phyloP scores from a whole-genome alignment of 179 eudicot genomes.

The Pouteria campechiana region DNA sequence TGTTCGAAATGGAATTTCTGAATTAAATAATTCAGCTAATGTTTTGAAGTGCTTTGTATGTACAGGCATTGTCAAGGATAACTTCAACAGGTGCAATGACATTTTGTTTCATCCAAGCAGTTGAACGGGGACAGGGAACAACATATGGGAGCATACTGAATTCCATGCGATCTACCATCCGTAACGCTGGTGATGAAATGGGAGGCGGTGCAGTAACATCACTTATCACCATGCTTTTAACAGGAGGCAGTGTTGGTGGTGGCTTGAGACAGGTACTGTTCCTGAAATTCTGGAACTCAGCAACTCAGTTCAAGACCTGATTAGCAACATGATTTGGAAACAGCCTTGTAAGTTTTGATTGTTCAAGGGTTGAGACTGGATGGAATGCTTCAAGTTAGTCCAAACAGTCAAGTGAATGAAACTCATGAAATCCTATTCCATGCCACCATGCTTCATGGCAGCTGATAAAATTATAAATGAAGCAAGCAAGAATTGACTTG shows the following conservation, averaged over 20 bases:
- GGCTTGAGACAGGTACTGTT: constrained; percentile 65
- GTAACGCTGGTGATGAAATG: constrained; percentile 29
- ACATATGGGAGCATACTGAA: constrained; percentile 76
- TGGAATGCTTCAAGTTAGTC: no score
- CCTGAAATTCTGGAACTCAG: background rate
- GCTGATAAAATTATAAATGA: no score
- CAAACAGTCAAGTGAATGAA: no score
- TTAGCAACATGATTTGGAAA: background rate
- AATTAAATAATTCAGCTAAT: background rate
- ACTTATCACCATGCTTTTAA: constrained; percentile 56
- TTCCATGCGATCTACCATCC: constrained; percentile 72
- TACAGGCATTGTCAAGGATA: constrained; percentile 74
- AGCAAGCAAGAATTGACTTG: no score
- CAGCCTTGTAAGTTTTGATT: background rate
- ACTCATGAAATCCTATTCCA: no score
- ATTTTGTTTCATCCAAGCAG: constrained; percentile 82
- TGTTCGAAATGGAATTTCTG: background rate
- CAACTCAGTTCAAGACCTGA: no score
- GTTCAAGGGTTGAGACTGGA: no score
- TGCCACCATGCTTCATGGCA: no score
- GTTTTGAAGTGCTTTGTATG: constrained; percentile 10
- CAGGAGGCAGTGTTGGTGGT: constrained; percentile 66
- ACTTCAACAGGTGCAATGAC: constrained; percentile 99
- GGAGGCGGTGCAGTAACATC: constrained; percentile 36
- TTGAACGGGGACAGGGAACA: constrained; percentile 73